phyloP scores from a whole-genome alignment of 768 basidiomycete species.

The Trametes cingulata region DNA sequence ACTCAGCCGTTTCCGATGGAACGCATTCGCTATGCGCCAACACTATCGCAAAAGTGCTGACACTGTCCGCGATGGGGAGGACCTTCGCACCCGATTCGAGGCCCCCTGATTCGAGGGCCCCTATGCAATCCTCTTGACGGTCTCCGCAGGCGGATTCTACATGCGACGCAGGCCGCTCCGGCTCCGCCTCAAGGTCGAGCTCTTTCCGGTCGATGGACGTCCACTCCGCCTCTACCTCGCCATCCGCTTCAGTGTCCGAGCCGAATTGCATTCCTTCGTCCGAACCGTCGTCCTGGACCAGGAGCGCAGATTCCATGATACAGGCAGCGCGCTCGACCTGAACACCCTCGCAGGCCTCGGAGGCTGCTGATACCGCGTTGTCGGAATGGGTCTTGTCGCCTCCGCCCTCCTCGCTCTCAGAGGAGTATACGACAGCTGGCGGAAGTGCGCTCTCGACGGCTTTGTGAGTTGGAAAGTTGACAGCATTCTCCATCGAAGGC shows the following conservation, averaged over 20 bases:
- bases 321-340: not conserved
- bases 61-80: no score
- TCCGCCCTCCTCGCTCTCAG: not conserved
- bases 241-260: not conserved
- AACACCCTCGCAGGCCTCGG: not conserved
- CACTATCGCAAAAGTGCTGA: no score
- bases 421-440: no score
- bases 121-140: not conserved
- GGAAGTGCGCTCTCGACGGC: no score
- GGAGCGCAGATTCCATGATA: conserved; percentile 6
- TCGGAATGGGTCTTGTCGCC: not conserved
- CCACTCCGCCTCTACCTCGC: not conserved
- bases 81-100: no score
- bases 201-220: not conserved
- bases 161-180: no score
- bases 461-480: no score
- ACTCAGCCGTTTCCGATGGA: no score
- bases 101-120: not conserved
- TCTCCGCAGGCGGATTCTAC: not conserved
- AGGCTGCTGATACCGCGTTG: not conserved
- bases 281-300: not conserved
- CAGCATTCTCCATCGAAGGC: no score
- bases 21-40: no score
- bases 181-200: not conserved
- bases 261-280: not conserved